phyloP scores from a whole-genome alignment of 2,329 filamentous ascomycete genomes.

The Zymoseptoria tritici region DNA sequence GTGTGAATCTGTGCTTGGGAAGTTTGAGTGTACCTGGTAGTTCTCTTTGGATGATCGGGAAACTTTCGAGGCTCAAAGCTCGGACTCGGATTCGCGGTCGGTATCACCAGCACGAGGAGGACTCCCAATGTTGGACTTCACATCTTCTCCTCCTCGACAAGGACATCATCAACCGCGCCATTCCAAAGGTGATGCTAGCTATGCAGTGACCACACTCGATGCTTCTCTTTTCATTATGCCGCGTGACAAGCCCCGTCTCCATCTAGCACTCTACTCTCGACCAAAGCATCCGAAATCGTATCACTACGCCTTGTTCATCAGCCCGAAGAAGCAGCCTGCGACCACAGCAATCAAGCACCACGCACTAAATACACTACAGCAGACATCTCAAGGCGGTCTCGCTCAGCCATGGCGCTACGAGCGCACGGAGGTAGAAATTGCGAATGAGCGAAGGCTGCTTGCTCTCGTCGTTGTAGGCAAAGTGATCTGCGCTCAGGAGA shows the following conservation, averaged over 20 bases:
- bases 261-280: conserved; percentile 20
- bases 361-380: conserved; percentile 12
- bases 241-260: conserved; percentile 20
- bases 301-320: conserved; percentile 21
- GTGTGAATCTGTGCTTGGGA: background rate
- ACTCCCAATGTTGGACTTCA: background rate
- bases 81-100: background rate
- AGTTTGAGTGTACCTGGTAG: background rate
- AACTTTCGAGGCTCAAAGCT: background rate
- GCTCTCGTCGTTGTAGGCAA: conserved; percentile 10
- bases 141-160: background rate
- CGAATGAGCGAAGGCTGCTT: conserved; percentile 5
- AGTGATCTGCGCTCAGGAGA: conserved; percentile 1
- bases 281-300: conserved; percentile 18
- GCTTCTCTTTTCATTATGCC: conserved; percentile 1
- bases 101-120: background rate
- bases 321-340: conserved; percentile 9
- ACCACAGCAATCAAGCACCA: conserved; percentile 11
- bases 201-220: background rate
- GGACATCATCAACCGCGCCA: background rate
- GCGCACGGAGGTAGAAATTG: background rate
- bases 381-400: conserved; percentile 1
- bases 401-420: conserved; percentile 15
- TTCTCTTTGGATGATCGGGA: background rate
- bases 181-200: background rate